Conservation (phyloP, 768 basidiomycete genomes). For the Auricularia sp. region DNA sequence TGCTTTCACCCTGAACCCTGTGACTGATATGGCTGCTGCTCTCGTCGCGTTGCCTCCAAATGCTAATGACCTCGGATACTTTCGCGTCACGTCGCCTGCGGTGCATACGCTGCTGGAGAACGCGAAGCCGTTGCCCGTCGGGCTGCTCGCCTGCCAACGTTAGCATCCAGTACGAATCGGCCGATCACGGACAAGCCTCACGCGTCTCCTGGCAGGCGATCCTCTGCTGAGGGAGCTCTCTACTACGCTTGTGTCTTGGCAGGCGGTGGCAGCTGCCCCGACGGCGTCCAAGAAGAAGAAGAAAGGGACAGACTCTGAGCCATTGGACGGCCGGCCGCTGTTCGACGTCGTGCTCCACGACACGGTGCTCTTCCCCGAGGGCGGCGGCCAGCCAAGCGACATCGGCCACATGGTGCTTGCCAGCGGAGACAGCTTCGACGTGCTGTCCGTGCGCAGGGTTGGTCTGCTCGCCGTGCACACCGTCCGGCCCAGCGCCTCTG, state of each 20-base stretch:
- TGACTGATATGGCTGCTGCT: neutral
- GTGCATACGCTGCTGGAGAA: neutral
- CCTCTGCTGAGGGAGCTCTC: slow-evolving; percentile 51
- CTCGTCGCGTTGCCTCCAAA: neutral
- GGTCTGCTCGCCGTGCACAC: slow-evolving; percentile 72
- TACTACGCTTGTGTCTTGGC: slow-evolving; percentile 45
- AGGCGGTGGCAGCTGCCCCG: slow-evolving; percentile 34
- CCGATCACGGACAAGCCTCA: neutral
- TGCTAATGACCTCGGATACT: neutral
- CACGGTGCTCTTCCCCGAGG: slow-evolving; percentile 74
- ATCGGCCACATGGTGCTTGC: slow-evolving; percentile 43
- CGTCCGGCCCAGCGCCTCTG: slow-evolving; percentile 34
- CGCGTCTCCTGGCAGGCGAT: slow-evolving; percentile 38
- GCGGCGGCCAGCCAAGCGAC: slow-evolving; percentile 74
- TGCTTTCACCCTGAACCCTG: neutral
- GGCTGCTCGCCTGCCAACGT: slow-evolving; percentile 74
- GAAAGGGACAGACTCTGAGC: slow-evolving; percentile 43
- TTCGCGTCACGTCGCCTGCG: neutral
- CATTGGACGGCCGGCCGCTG: slow-evolving; percentile 32
- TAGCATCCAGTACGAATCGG: slow-evolving; percentile 12
- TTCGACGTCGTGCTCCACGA: slow-evolving; percentile 65
- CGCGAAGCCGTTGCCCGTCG: slow-evolving; percentile 50
- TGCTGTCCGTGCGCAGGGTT: slow-evolving; percentile 55
- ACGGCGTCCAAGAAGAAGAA: slow-evolving; percentile 29
- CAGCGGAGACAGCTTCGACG: slow-evolving; percentile 42